Base-by-base conservation (phyloP, 768 basidiomycete species). In the Lentinula aciculospora region DNA sequence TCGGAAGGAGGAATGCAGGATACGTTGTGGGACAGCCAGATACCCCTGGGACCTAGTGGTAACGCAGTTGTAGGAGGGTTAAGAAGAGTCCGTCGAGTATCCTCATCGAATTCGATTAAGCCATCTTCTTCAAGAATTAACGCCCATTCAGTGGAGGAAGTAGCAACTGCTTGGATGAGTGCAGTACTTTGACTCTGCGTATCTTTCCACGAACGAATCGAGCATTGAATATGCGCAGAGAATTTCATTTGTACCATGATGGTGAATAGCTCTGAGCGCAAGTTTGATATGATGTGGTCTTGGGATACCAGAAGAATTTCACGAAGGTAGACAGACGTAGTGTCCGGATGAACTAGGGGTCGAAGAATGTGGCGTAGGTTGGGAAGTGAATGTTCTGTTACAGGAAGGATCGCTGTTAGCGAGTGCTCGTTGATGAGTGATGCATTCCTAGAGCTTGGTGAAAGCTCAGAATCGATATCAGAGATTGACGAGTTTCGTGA, bases 91-190 rank as follows among this genome's bases (percentile, higher is more conserved):
- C 68, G 58, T 57, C 68, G 71, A 12, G 72, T 71, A 23, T 66
- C 59, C 31, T 66, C 60, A 46, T 72, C 65, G 39, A 81, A 40
- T 7, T 67, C 60, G 3, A 61, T 27, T 8, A 87, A 60, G 8
- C 77, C 83, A 44, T 62, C 57, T 47, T 80, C 72, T 55, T 82
- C 81, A 55, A 86, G 69, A 7, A 87, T 51, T 12, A 88, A 73
- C 8, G 81, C 64, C 75, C 80, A 81, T 25, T 77, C 73, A 0
- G 81, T 78, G 12, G 76, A 69, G 25, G 74, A 69, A 28, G 72
- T 74, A 4, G 71, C 62, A 29, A 75, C 70, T 25, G 69, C 67
- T 25, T 68, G 66, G n/a, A 85, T 58, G 36, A 68, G 27, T 3
- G 32, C 56, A 15, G 15, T 28, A 28, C 36, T 39, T 29, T 57